Percentiles rank a stretch among this genome's conserved stretches.
phyloP scores from a whole-genome alignment of 495 filamentous ascomycete species.

The Podospora bellae-mahoneyi region DNA sequence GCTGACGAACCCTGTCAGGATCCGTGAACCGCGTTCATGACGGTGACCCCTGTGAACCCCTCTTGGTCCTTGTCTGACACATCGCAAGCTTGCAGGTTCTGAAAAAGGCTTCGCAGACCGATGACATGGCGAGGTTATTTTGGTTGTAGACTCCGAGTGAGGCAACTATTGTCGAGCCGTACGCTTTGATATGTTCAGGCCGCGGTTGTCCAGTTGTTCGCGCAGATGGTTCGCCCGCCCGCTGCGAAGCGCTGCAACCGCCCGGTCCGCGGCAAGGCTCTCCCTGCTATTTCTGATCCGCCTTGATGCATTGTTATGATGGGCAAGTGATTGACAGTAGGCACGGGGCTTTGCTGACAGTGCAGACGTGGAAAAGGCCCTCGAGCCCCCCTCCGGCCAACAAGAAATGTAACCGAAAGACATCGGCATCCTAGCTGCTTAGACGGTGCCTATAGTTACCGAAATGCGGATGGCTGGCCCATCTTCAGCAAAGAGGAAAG shows the following conservation, averaged over 20 bases:
- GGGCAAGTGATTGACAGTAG: neutral
- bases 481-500: neutral
- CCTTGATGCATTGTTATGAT: neutral
- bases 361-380: too few species aligned
- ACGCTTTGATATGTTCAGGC: neutral
- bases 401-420: neutral
- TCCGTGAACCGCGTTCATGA: constrained; percentile 15
- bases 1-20: constrained; percentile 31
- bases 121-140: neutral
- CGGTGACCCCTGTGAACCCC: constrained; percentile 20
- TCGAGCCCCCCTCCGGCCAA: neutral
- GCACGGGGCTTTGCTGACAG: neutral
- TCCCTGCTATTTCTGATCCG: neutral
- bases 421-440: neutral
- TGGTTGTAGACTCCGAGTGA: neutral
- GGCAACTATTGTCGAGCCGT: constrained; percentile 7
- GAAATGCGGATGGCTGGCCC: neutral
- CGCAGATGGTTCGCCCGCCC: too few species aligned
- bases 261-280: constrained; percentile 8
- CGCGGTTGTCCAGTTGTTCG: neutral
- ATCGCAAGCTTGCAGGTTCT: too few species aligned
- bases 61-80: neutral
- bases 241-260: constrained; percentile 6
- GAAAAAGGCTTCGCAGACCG: too few species aligned
- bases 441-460: neutral